Conservation (phyloP, 495 filamentous ascomycete species). For the Ascodesmis nigricans region DNA sequence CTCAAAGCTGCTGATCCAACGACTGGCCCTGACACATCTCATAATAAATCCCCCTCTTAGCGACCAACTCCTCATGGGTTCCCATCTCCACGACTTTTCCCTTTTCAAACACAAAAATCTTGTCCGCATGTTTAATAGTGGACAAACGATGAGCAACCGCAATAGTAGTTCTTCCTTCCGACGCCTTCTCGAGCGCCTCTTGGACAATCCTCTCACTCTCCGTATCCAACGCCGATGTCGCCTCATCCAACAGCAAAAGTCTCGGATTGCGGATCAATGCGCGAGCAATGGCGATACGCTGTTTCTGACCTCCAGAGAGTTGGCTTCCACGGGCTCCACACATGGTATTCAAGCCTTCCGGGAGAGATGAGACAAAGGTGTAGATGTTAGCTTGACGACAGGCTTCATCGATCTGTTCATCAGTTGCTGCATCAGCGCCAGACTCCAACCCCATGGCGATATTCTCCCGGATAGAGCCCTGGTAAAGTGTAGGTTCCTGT, state of each 20-base stretch:
- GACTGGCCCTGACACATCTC: no score
- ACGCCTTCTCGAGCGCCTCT: conserved; percentile 38
- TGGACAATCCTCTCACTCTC: conserved; percentile 52
- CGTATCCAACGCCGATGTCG: conserved; percentile 50
- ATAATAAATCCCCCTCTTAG: conserved; percentile 21
- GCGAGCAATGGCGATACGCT: conserved; percentile 51
- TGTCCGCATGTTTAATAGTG: conserved; percentile 23
- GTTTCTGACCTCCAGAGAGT: conserved; percentile 57
- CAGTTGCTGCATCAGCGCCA: conserved; percentile 24
- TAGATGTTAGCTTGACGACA: conserved; percentile 33
- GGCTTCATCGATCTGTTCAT: conserved; percentile 31
- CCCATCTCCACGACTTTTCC: conserved; percentile 24
- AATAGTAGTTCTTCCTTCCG: conserved; percentile 39
- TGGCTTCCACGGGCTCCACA: conserved; percentile 40
- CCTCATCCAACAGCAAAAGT: conserved; percentile 57
- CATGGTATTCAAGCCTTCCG: conserved; percentile 38
- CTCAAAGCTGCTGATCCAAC: no score
- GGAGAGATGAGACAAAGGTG: conserved; percentile 39
- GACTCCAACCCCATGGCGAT: conserved; percentile 35
- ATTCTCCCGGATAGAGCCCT: conserved; percentile 39
- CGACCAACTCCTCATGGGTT: conserved; percentile 21
- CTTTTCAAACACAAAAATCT: conserved; percentile 23
- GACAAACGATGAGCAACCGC: conserved; percentile 39
- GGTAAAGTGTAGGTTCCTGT: conserved; percentile 37
- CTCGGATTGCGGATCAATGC: conserved; percentile 51